phyloP scores from a whole-genome alignment of 306 rosid species.

The Vicia villosa region DNA sequence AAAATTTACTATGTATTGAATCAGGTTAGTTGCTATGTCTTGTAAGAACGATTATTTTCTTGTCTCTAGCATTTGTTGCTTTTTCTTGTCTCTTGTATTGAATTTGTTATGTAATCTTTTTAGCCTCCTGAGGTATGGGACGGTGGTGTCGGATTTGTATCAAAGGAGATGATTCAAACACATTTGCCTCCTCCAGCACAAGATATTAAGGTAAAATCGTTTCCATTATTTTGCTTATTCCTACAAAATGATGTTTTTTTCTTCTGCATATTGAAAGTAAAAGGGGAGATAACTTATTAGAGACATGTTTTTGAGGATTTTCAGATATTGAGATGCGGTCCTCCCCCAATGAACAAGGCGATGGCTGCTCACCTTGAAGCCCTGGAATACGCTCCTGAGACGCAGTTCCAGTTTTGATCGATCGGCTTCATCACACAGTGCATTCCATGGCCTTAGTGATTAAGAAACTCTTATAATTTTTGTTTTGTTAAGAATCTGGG shows the following conservation, averaged over 20 bases:
- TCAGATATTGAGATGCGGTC: slow-evolving; percentile 92
- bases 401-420: slow-evolving; percentile 90
- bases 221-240: not conserved
- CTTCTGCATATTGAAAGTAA: not conserved
- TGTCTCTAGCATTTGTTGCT: not conserved
- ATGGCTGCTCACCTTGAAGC: slow-evolving; percentile 82
- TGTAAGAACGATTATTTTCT: slow-evolving; percentile 22
- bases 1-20: slow-evolving; percentile 75
- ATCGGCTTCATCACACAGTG: slow-evolving; percentile 12
- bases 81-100: slow-evolving; percentile 10
- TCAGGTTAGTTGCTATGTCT: slow-evolving; percentile 59
- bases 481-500: slow-evolving; percentile 6
- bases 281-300: slow-evolving; percentile 29
- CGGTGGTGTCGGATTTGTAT: slow-evolving; percentile 90
- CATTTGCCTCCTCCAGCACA: slow-evolving; percentile 81
- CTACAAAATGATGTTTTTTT: not conserved
- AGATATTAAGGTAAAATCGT: slow-evolving; percentile 68
- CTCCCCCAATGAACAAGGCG: slow-evolving; percentile 99
- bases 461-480: not conserved
- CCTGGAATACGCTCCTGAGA: slow-evolving; percentile 69
- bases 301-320: slow-evolving; percentile 2
- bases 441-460: slow-evolving; percentile 29
- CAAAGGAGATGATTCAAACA: slow-evolving; percentile 87
- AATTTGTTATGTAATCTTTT: slow-evolving; percentile 26
- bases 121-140: slow-evolving; percentile 94